Base-by-base conservation (phyloP, 371 early-diverging fungal species). In the Lichtheimia corymbifera region DNA sequence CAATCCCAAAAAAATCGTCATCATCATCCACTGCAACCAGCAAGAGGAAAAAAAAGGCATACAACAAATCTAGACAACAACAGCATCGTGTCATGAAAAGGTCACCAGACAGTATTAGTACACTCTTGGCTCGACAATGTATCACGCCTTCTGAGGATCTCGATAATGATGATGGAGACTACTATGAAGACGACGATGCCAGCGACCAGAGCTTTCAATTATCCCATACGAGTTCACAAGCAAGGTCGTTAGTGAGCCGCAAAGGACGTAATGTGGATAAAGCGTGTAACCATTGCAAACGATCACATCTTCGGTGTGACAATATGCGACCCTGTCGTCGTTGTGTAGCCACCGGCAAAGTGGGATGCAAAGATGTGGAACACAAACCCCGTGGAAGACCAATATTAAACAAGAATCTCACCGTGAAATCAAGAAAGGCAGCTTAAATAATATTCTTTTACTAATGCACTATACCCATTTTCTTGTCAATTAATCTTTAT, bases 311-410 rank as follows among this genome's bases (percentile, higher is more conserved):
- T 15, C 66, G 76, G 15, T 79, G 80, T 54, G 80, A 79, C 42
- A 69, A 79, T 18, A 69, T 73, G 71, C 59, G 80, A 14, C 80
- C 80, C 4, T 79, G 80, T 55, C 68, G 72, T 22, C 72, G 80
- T 7, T 79, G 80, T 55, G 68, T 76, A 15, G 70, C 73, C 15
- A 74, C 80, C 0, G 80, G 80, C 6, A 79, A 76, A 47, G 67
- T 65, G 11, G 80, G 74, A 7, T 79, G 80, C 59, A 68, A 74
- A 54, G 80, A 79, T 65, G 80, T 79, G 5, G 68, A 79, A 43
- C 80, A 79, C 60, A 79, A 79, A 40, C 76, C 80, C 4, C 63
- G 80, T 47, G 80, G 80, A 27, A 60, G 80, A 18, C 80, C 79
- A 44, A 66, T 62, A 44, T 54, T 72, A n/a, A 61, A 63, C n/a